These are phyloP conservation scores for Hsuehochloa calcarea DNA, from an alignment of 176 grass and related monocot species.

Conservation along the genomic window DNA sequence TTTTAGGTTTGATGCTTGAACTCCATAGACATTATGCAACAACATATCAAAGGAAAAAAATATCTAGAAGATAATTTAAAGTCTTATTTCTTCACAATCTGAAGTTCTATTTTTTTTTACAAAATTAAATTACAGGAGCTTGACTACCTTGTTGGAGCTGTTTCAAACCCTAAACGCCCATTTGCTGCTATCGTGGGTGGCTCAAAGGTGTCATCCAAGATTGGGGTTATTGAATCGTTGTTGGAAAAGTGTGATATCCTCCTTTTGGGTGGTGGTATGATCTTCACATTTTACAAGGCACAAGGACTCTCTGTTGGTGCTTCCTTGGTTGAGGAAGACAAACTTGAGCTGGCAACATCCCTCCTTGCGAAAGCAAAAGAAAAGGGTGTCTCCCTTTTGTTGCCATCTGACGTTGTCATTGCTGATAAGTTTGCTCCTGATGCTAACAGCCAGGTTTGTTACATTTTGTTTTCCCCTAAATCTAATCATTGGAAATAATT, in stretches of 20 bases:
- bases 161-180: slow-evolving; percentile 67
- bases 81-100: background rate
- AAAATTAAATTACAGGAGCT: slow-evolving; percentile 55
- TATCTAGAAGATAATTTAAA: background rate
- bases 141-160: slow-evolving; percentile 75
- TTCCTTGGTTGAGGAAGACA: slow-evolving; percentile 77
- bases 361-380: slow-evolving; percentile 66
- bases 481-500: background rate
- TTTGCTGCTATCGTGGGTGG: slow-evolving; percentile 79
- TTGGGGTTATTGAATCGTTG: slow-evolving; percentile 69
- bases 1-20: slow-evolving; percentile 12
- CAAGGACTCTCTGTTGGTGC: slow-evolving; percentile 64
- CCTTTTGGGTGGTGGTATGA: slow-evolving; percentile 79
- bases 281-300: slow-evolving; percentile 87
- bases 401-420: slow-evolving; percentile 62
- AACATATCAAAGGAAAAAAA: background rate
- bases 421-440: slow-evolving; percentile 78
- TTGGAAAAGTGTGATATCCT: slow-evolving; percentile 74
- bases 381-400: slow-evolving; percentile 67
- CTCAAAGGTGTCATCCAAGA: slow-evolving; percentile 80
- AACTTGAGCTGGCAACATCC: slow-evolving; percentile 61
- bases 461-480: background rate
- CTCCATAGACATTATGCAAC: background rate
- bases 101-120: slow-evolving; percentile 13
- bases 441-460: slow-evolving; percentile 62